Evolutionary conservation across 139 green algal genomes (phyloP), one percentile per base, ranked within the genome.

Genomic region (Micractinium conductrix): DNA sequence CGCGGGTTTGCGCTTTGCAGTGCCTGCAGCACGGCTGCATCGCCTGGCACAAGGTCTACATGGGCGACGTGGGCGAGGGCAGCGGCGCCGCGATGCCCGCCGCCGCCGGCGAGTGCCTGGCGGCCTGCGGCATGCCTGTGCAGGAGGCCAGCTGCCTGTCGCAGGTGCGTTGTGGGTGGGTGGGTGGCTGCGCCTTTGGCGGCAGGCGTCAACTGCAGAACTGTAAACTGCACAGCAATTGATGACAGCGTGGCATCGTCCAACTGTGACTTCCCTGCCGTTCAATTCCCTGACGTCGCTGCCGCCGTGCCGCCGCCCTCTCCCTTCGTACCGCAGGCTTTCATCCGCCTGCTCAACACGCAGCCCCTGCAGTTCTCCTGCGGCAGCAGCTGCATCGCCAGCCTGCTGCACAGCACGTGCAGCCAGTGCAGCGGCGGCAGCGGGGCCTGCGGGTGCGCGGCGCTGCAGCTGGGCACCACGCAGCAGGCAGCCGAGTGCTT

Each of bases 21-120:
- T 82, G 76, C 58, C 76, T 82, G 38, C 76, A 82, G 58, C 76
- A 82, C 40, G 76, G 38, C 37, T 82, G 76, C 76, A 71, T 82
- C 38, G n/a, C 19, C 58, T 82, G 76, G 76, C 62, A 71, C 55
- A 82, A 82, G 58, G 21, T 82, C 14, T 82, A 82, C 76, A 82
- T 82, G 76, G 76, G 76, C 10, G 45, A 53, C 38, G 74, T 68
- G 33, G 44, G n/a, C 8, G 38, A 42, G 44, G 44, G 44, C 30
- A 45, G 63, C 30, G 40, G 69, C 70, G 45, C 42, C 33, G 53
- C 76, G 16, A 28, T 82, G 26, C 76, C 76, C 26, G 42, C 55
- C 0, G 40, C 28, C 21, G 76, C 76, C 19, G 42, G 48, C 28
- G 76, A 82, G 30, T 82, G 76, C 76, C 55, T 82, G 12, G 35